phyloP scores from a whole-genome alignment of 2,329 filamentous ascomycete species.

The Fusarium gaditjirri region DNA sequence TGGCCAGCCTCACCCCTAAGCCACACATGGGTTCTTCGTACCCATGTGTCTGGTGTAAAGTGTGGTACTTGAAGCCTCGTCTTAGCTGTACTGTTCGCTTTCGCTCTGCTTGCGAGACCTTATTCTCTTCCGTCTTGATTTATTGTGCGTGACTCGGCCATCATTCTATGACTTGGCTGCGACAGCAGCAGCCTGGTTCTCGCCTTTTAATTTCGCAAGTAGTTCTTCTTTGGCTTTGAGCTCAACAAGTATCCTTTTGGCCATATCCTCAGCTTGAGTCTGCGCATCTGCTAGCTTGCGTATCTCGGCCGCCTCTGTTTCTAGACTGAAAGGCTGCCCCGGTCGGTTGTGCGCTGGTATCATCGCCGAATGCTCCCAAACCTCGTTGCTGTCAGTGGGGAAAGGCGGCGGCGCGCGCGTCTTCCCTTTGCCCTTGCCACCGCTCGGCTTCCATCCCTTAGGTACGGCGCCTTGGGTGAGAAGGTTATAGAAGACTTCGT shows the following conservation, averaged over 20 bases:
- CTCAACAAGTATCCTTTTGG: slow-evolving; percentile 67
- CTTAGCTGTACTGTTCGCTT: background rate
- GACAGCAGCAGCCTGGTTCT: slow-evolving; percentile 60
- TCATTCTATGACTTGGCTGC: slow-evolving; percentile 46
- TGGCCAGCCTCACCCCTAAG: background rate
- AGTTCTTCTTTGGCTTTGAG: slow-evolving; percentile 73
- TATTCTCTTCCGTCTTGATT: background rate
- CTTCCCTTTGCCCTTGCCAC: slow-evolving; percentile 65
- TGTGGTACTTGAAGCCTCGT: background rate
- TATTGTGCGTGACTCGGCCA: slow-evolving; percentile 3
- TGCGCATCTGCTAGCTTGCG: slow-evolving; percentile 71
- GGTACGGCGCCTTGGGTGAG: slow-evolving; percentile 78
- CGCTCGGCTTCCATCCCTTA: slow-evolving; percentile 56
- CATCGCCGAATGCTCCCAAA: slow-evolving; percentile 76
- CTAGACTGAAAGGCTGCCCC: slow-evolving; percentile 77
- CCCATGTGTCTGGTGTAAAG: background rate
- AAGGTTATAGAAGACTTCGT: slow-evolving; percentile 88
- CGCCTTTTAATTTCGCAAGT: slow-evolving; percentile 69
- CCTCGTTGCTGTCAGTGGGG: slow-evolving; percentile 57
- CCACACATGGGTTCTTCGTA: background rate
- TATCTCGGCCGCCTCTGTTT: slow-evolving; percentile 73
- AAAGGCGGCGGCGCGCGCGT: slow-evolving; percentile 54
- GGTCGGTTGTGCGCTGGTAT: slow-evolving; percentile 75
- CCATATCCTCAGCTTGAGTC: slow-evolving; percentile 70
- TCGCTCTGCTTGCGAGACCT: background rate